These are phyloP conservation scores for Diaporthe helianthi DNA, from an alignment of 2,329 filamentous ascomycete genomes.

Conservation along the genomic window DNA sequence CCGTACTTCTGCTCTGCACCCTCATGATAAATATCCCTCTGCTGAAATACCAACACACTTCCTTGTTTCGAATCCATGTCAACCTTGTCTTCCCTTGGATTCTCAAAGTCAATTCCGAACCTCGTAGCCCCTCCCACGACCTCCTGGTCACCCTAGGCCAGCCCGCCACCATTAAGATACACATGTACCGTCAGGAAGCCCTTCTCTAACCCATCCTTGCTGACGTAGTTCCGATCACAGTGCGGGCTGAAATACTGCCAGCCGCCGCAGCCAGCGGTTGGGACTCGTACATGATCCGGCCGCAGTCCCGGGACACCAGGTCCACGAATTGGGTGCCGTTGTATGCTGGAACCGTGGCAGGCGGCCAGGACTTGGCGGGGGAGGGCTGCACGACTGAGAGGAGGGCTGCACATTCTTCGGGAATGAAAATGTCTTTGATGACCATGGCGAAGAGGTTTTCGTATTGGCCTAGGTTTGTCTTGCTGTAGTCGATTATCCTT, in stretches of 20 bases:
- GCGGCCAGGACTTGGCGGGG: background rate
- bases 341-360: background rate
- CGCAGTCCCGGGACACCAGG: background rate
- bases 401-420: conserved; percentile 25
- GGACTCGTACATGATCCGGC: conserved; percentile 5
- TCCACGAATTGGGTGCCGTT: background rate
- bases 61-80: background rate
- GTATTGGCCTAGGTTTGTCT: conserved; percentile 59
- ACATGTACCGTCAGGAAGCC: conserved; percentile 3
- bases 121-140: conserved; percentile 4
- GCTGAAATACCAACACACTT: background rate
- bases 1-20: background rate
- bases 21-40: background rate
- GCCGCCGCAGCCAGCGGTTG: background rate
- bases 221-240: background rate
- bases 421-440: conserved; percentile 64
- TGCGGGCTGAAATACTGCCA: conserved; percentile 7
- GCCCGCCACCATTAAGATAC: background rate
- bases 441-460: conserved; percentile 60
- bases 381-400: background rate
- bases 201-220: background rate
- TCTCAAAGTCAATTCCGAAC: background rate
- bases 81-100: background rate
- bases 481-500: conserved; percentile 57
- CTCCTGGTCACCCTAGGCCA: background rate